Percentiles rank a stretch among this genome's conserved stretches.
Conservation (phyloP, 352 stramenopile species). For the Phytophthora hibernalis region DNA sequence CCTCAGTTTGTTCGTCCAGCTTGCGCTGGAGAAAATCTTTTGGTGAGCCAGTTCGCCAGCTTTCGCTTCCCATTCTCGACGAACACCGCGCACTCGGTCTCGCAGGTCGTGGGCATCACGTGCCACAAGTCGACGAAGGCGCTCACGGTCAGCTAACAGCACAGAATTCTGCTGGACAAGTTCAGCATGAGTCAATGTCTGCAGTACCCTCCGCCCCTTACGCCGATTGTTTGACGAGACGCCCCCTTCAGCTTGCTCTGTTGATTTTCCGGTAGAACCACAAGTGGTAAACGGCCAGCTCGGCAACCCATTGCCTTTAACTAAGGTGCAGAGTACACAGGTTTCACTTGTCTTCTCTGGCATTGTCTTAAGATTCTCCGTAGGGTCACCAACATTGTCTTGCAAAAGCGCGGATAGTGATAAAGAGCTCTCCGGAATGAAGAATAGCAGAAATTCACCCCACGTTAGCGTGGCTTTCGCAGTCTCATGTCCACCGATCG, state of each 20-base stretch:
- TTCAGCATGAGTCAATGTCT: slow-evolving; percentile 50
- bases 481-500: slow-evolving; percentile 14
- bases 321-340: slow-evolving; percentile 24
- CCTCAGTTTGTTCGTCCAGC: slow-evolving; percentile 22
- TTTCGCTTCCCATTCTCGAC: slow-evolving; percentile 58
- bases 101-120: slow-evolving; percentile 55
- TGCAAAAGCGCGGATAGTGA: slow-evolving; percentile 21
- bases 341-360: not conserved
- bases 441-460: slow-evolving; percentile 78
- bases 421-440: slow-evolving; percentile 54
- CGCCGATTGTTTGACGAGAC: slow-evolving; percentile 5
- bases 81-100: slow-evolving; percentile 44
- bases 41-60: slow-evolving; percentile 40
- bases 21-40: slow-evolving; percentile 40
- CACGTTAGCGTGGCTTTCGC: slow-evolving; percentile 67
- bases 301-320: slow-evolving; percentile 15
- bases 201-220: slow-evolving; percentile 20
- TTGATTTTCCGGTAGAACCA: not conserved
- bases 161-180: slow-evolving; percentile 48
- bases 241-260: slow-evolving; percentile 8
- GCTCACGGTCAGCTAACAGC: slow-evolving; percentile 51
- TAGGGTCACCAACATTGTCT: not conserved
- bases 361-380: not conserved
- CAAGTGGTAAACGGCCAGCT: slow-evolving; percentile 11
- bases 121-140: slow-evolving; percentile 46